These are phyloP conservation scores for Waltiozyma sp. DNA, from an alignment of 1,139 yeast genomes.

Conservation along the genomic window DNA sequence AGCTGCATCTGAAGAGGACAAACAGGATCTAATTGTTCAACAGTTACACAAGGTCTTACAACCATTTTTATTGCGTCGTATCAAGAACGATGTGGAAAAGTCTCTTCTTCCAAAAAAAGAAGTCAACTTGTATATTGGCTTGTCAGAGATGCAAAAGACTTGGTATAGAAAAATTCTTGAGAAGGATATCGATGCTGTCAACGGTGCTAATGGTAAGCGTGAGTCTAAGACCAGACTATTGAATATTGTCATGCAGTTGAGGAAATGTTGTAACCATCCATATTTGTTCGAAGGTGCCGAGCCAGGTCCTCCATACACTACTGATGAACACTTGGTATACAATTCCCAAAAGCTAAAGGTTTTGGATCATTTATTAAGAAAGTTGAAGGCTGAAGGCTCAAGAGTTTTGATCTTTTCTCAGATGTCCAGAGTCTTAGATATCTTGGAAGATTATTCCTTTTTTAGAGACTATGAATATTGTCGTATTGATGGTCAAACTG, in stretches of 20 bases:
- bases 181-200: conserved; percentile 75
- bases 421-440: conserved; percentile 74
- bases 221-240: conserved; percentile 66
- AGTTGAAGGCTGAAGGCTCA: conserved; percentile 56
- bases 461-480: conserved; percentile 61
- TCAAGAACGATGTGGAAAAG: conserved; percentile 71
- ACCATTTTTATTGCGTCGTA: conserved; percentile 65
- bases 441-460: conserved; percentile 65
- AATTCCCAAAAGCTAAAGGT: conserved; percentile 67
- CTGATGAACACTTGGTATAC: conserved; percentile 68
- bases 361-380: conserved; percentile 54
- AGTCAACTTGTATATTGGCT: conserved; percentile 57
- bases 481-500: conserved; percentile 75
- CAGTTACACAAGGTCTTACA: conserved; percentile 83
- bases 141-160: conserved; percentile 66
- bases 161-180: conserved; percentile 72
- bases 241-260: conserved; percentile 73
- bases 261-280: conserved; percentile 80
- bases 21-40: conserved; percentile 59
- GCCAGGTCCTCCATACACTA: conserved; percentile 79
- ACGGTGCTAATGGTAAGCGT: conserved; percentile 66
- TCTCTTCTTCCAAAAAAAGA: conserved; percentile 67
- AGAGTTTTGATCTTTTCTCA: conserved; percentile 71
- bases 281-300: conserved; percentile 79
- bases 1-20: conserved; percentile 26